Percentiles rank a stretch among this genome's conserved stretches.
phyloP scores from a whole-genome alignment of 2,329 filamentous ascomycete species.

The Albophoma yamanashiensis region DNA sequence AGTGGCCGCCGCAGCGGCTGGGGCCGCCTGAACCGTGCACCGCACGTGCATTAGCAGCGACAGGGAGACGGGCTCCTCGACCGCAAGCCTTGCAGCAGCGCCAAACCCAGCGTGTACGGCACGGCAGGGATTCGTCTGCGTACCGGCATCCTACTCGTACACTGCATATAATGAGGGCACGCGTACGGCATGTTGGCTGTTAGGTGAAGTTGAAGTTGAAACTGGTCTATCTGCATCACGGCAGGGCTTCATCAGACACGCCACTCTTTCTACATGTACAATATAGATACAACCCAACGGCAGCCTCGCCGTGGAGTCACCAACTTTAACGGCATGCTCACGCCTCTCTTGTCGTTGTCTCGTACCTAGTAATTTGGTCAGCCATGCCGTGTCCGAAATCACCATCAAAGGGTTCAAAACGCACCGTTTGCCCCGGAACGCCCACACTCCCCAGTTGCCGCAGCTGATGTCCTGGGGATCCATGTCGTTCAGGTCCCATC shows the following conservation, averaged over 20 bases:
- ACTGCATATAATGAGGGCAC: neutral
- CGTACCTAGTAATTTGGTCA: slow-evolving; percentile 39
- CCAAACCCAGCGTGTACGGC: neutral
- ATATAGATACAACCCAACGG: slow-evolving; percentile 2
- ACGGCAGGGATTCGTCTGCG: neutral
- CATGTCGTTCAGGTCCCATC: slow-evolving; percentile 95
- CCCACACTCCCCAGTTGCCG: slow-evolving; percentile 96
- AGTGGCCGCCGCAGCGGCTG: slow-evolving; percentile 3
- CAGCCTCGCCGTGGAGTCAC: neutral
- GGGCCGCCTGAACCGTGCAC: slow-evolving; percentile 12
- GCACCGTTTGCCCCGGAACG: slow-evolving; percentile 92
- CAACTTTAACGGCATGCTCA: slow-evolving; percentile 3
- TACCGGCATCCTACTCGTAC: no score
- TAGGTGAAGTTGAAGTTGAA: neutral
- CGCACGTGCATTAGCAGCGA: neutral
- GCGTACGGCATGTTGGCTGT: neutral
- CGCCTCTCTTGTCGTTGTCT: slow-evolving; percentile 47
- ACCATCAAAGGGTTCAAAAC: slow-evolving; percentile 11
- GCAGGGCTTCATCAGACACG: neutral
- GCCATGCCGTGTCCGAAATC: slow-evolving; percentile 7
- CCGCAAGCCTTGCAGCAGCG: neutral
- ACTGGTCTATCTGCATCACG: neutral
- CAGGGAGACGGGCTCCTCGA: neutral
- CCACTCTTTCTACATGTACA: slow-evolving; percentile 1
- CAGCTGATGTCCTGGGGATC: slow-evolving; percentile 91